Percentiles rank a stretch among this genome's conserved stretches.
phyloP scores from a whole-genome alignment of 1,284 basidiomycete genomes.

The Marasmius fiardii region DNA sequence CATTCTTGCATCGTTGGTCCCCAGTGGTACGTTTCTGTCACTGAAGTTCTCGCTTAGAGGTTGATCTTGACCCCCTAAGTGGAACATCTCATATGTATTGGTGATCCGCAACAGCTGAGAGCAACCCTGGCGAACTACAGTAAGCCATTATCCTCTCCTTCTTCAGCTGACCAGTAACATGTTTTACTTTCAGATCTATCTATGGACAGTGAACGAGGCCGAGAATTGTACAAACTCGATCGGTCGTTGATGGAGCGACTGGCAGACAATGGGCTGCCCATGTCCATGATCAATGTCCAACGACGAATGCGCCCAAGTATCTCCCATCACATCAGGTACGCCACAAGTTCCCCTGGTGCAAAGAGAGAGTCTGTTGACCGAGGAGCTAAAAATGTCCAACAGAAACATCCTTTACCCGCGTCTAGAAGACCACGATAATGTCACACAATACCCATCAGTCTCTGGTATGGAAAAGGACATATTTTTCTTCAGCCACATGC shows the following conservation, averaged over 20 bases:
- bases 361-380: too few species aligned
- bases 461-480: slow-evolving; percentile 55
- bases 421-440: slow-evolving; percentile 53
- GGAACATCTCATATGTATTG: slow-evolving; percentile 64
- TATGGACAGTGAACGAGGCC: slow-evolving; percentile 47
- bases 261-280: slow-evolving; percentile 42
- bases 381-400: too few species aligned
- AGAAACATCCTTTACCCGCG: slow-evolving; percentile 59
- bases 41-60: slow-evolving; percentile 1
- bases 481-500: slow-evolving; percentile 55
- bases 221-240: slow-evolving; percentile 52
- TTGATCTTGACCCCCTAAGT: slow-evolving; percentile 21
- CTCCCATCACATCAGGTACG: slow-evolving; percentile 42
- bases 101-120: slow-evolving; percentile 68
- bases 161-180: neutral
- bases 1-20: slow-evolving; percentile 57
- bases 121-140: slow-evolving; percentile 65
- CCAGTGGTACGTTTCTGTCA: slow-evolving; percentile 31
- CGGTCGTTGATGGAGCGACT: slow-evolving; percentile 64
- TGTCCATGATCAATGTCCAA: slow-evolving; percentile 60
- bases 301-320: slow-evolving; percentile 59
- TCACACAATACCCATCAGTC: slow-evolving; percentile 47
- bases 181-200: slow-evolving; percentile 39
- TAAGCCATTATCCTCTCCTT: slow-evolving; percentile 26
- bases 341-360: too few species aligned